Evolutionary conservation across 164 flowering plant species (phyloP).

Genomic region (Malania oleifera): DNA sequence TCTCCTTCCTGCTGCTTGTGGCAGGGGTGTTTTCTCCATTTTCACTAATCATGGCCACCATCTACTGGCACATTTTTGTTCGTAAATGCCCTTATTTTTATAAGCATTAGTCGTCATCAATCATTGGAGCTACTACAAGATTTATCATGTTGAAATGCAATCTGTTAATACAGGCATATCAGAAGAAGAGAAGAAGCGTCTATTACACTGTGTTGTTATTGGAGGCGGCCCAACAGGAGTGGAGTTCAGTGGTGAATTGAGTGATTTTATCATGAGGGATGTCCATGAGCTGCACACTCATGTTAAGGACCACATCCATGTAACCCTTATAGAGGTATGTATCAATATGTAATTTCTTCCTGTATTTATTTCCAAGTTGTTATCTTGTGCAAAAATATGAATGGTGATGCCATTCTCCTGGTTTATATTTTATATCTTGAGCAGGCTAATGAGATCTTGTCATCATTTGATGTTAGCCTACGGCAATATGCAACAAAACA

Average conservation of each 20-base stretch:
- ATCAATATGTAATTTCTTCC: neutral
- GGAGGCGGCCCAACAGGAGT: constrained; percentile 97
- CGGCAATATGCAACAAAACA: constrained; percentile 76
- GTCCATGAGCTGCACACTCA: constrained; percentile 61
- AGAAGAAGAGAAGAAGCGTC: constrained; percentile 66
- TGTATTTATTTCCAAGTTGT: neutral
- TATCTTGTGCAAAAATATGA: neutral
- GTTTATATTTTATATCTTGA: constrained; percentile 4
- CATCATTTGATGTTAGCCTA: constrained; percentile 73
- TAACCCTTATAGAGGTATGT: constrained; percentile 91
- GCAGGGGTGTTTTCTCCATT: too few relatives aligned
- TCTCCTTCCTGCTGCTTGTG: too few relatives aligned
- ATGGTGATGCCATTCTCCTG: neutral
- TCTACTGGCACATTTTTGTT: too few relatives aligned
- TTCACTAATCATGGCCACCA: too few relatives aligned
- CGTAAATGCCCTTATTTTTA: too few relatives aligned
- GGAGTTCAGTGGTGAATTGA: constrained; percentile 86
- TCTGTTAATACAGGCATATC: constrained; percentile 50
- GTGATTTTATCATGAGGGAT: constrained; percentile 82
- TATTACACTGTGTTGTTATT: constrained; percentile 76
- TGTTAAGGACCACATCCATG: constrained; percentile 68
- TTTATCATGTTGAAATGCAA: neutral
- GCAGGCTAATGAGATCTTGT: constrained; percentile 84
- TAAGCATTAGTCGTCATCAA: too few relatives aligned
- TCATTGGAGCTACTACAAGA: too few relatives aligned